These are phyloP conservation scores for Jackrogersella multiformis DNA, from an alignment of 495 filamentous ascomycete species.

Conservation along the genomic window DNA sequence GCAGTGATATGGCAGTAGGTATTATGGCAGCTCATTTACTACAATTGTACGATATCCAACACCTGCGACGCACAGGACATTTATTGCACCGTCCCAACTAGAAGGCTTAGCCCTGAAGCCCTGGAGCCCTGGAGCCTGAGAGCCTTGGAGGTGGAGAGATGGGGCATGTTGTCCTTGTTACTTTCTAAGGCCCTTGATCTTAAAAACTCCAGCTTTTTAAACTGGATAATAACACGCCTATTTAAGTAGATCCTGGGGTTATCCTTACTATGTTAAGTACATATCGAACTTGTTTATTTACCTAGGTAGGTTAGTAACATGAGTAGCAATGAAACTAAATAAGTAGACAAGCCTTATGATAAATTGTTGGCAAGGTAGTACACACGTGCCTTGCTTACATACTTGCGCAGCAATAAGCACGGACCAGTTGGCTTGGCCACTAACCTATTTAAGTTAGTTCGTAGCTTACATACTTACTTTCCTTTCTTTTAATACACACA, in stretches of 20 bases:
- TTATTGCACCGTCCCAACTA: conserved; percentile 24
- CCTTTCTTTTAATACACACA: no score
- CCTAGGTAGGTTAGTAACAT: conserved; percentile 10
- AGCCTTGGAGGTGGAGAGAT: no score
- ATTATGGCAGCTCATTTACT: conserved; percentile 13
- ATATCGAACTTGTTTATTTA: background rate
- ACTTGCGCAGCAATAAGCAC: no score
- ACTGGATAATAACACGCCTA: background rate
- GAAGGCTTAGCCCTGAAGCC: no score
- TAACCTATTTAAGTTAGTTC: no score
- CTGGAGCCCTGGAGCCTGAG: no score
- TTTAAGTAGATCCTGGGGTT: background rate
- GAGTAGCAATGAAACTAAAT: background rate
- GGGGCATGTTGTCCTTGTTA: conserved; percentile 9
- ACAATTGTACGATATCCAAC: background rate
- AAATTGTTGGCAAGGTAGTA: no score
- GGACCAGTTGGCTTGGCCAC: no score
- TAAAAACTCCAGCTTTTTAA: background rate
- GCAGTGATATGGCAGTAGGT: no score
- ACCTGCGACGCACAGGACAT: conserved; percentile 9
- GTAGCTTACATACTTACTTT: no score
- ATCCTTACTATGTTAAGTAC: background rate
- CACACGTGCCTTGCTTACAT: no score
- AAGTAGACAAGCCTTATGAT: background rate
- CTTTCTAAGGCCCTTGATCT: conserved; percentile 27